Base-by-base conservation (phyloP, 225 moss, liverwort and hornwort genomes). In the Pleurozium schreberi region DNA sequence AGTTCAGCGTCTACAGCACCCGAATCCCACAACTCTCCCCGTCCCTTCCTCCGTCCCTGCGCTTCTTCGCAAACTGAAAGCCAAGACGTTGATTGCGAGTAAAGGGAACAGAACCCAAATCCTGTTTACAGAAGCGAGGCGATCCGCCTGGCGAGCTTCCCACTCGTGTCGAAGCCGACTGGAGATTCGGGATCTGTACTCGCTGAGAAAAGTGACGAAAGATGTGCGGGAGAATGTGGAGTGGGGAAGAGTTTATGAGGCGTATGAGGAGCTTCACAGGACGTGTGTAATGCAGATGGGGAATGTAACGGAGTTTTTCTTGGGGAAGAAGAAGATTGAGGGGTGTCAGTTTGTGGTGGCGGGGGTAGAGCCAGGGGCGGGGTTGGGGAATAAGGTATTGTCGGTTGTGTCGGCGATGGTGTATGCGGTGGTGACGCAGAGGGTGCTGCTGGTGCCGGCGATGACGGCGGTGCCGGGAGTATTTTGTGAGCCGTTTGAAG, bases 401-500 rank as follows among this genome's bases (percentile, higher is more conserved):
- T 91, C 93, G 31, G 67, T 96, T 3, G 92, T 93, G 10, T 87
- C 96, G 28, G 93, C 96, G 34, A 88, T 97, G 77, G 81, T 95
- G 57, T 97, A 92, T 59, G 93, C 97, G 21, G 93, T 97, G 21
- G 47, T 95, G 36, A 96, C 91, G 66, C 91, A 86, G n/a, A 50
- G 92, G 85, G 75, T 93, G 89, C 75, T 92, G 85, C 16, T 92
- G 81, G 88, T 97, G 30, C 96, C 97, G 12, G 42, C 76, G 27
- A 88, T 89, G 9, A 95, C 95, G 43, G 83, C 94, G 28, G 89
- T 95, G 18, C 94, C 97, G 4, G 92, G 91, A 3, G 93, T 94
- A 33, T 93, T 96, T 86, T 97, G 97, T 80, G 93, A 97, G 87
- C 97, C 97, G 6, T 97, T 97, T 45, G 89, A 88, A 57, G 97